A percentile compares a stretch with the other conserved stretches of the same genome.
Conservation (phyloP, 768 basidiomycete genomes). For the Phaffia australis region DNA sequence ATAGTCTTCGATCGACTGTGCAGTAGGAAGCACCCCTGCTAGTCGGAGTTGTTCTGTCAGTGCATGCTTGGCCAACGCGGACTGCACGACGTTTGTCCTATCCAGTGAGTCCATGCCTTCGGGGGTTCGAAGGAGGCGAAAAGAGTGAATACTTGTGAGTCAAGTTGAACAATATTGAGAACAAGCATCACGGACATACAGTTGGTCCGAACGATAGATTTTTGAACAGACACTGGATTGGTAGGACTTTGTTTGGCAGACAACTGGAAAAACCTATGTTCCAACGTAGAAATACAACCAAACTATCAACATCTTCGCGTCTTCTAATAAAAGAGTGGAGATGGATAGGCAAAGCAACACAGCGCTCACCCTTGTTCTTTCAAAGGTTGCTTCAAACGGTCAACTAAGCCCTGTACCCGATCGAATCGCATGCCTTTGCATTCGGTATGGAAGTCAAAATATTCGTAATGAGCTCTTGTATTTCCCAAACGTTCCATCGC, state of each 20-base stretch:
- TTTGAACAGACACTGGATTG: slow-evolving; percentile 44
- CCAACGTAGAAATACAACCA: background rate
- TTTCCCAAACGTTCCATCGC: slow-evolving; percentile 54
- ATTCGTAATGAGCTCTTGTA: slow-evolving; percentile 68
- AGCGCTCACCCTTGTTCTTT: slow-evolving; percentile 39
- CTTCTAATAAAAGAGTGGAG: background rate
- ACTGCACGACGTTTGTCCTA: slow-evolving; percentile 92
- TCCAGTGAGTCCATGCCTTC: slow-evolving; percentile 24
- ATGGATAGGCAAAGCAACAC: background rate
- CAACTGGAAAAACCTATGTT: slow-evolving; percentile 65
- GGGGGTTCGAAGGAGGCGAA: background rate
- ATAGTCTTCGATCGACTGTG: slow-evolving; percentile 67
- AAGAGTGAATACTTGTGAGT: background rate
- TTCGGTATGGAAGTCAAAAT: slow-evolving; percentile 96
- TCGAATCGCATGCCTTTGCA: slow-evolving; percentile 94
- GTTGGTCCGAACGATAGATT: slow-evolving; percentile 76
- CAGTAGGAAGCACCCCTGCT: slow-evolving; percentile 58
- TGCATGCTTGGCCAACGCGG: slow-evolving; percentile 82
- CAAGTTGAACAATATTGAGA: background rate
- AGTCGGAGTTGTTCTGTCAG: slow-evolving; percentile 65
- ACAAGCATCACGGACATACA: slow-evolving; percentile 52
- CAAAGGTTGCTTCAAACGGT: slow-evolving; percentile 47
- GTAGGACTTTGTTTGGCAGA: slow-evolving; percentile 3
- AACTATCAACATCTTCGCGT: background rate
- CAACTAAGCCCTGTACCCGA: slow-evolving; percentile 70